Base-by-base conservation (phyloP, 2,329 filamentous ascomycete species). In the Gliomastix tumulicola region DNA sequence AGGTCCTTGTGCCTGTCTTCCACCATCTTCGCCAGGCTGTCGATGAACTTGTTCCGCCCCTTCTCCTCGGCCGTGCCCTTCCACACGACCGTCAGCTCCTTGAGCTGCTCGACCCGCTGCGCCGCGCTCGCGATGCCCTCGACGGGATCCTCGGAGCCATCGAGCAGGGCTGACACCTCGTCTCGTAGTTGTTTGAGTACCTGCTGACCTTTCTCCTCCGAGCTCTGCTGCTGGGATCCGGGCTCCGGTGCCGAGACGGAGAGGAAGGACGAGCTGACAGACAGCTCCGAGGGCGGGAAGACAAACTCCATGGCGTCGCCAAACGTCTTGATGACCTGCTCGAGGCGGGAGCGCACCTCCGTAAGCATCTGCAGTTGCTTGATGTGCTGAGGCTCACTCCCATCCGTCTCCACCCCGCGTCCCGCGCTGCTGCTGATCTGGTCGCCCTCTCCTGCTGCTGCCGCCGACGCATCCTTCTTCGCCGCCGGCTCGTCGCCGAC, bases 251-350 rank as follows among this genome's bases (percentile, higher is more conserved):
- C 87, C 0, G 89, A 94, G 11, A 96, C 88, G 6, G 87, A 94
- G 32, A 96, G 79, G 51, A 96, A 88, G 0, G 85, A 88, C 1
- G 87, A 90, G 32, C 82, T 77, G 39, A 94, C 76, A 0, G 85
- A 90, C 11, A 89, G 63, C 54, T 95, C 88, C 1, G 86, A 94
- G 0, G 90, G 89, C 1, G 90, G 87, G 34, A 96, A 79, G 2
- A 87, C 84, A 73, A 94, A 97, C 49, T 94, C 84, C 86, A 97
- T 95, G 21, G 92, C 90, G 49, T 94, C 84, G 28, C 89, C 90
- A 57, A 98, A 98, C 2, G 82, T 84, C 57, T 86, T 84, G 51
- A 97, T 88, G 18, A 97, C 89, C 2, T 80, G 75, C 45, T 97
- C 89, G 13, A 98, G 73, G n/a, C 88, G 83, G 3, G 77, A 66